Percentiles rank a stretch among this genome's conserved stretches.
phyloP scores from a whole-genome alignment of 192 early-diverging fungal genomes.

The Entomortierella chlamydospora region DNA sequence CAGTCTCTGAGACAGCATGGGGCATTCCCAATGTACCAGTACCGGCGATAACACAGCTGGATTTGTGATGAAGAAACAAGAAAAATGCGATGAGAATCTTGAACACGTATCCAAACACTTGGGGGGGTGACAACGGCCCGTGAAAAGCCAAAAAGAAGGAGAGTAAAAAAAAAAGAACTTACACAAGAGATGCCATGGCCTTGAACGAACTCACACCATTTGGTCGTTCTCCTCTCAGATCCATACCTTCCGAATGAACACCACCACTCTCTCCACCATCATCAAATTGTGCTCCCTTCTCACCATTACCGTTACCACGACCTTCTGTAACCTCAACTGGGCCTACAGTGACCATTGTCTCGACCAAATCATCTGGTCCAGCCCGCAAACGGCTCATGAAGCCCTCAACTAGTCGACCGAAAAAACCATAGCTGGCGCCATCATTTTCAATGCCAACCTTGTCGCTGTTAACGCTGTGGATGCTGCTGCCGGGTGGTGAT shows the following conservation, averaged over 20 bases:
- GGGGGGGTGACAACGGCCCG: too few relatives aligned
- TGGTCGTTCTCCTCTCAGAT: not conserved
- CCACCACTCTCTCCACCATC: not conserved
- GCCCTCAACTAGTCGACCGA: too few relatives aligned
- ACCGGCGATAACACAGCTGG: constrained; percentile 69
- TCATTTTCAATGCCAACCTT: too few relatives aligned
- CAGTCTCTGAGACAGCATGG: constrained; percentile 62
- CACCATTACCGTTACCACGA: not conserved
- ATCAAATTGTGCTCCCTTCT: not conserved
- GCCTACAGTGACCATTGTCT: not conserved
- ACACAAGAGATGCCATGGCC: constrained; percentile 18
- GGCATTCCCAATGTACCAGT: constrained; percentile 69
- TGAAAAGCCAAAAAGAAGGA: not conserved
- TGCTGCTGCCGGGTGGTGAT: too few relatives aligned
- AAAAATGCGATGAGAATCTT: not conserved
- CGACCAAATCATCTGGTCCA: not conserved
- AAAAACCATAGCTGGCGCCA: too few relatives aligned
- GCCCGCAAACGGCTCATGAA: too few relatives aligned
- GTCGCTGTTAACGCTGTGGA: too few relatives aligned
- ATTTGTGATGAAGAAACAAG: not conserved
- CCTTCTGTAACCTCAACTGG: not conserved
- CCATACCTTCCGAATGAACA: not conserved
- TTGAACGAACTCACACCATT: constrained; percentile 29
- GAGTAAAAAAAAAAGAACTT: constrained; percentile 12
- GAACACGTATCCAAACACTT: too few relatives aligned